Base-by-base conservation (phyloP, 257 asterid genomes). In the Nicotiana attenuata region DNA sequence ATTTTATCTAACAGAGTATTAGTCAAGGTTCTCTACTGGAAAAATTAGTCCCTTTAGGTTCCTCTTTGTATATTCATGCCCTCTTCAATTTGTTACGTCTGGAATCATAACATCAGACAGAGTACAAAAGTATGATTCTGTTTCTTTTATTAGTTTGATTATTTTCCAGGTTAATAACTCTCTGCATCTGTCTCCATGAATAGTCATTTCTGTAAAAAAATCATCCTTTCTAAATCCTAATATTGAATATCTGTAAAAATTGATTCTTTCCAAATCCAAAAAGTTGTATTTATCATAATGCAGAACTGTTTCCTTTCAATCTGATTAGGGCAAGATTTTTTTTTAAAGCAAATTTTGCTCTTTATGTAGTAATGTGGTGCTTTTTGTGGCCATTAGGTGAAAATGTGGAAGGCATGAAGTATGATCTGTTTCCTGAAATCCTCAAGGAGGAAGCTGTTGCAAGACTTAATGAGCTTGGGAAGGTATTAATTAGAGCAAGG, bases 381-480 rank as follows among this genome's bases (percentile, higher is more conserved):
- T 75, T 26, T 15, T 24, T 15, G 45, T 50, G 64, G 8, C 3
- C 10, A 50, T 50, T 75, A 76, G 89, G 86, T 86, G 87, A 86
- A 84, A 86, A 66, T 82, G 60, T 84, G 80, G 89, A 91, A 76
- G 85, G 75, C 31, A 28, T 81, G n/a, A 76, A 80, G 29, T 52
- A 79, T 65, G 77, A 79, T 85, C 81, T 83, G 87, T 91, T 89
- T 84, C 84, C 91, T 10, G 88, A 91, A 64, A 86, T 92, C 81
- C 90, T 96, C 10, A 92, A 86, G 90, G 92, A 91, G 50, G 97
- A 96, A 89, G 96, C 97, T 14, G 90, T 94, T 86, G 86, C 90
- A 45, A 92, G 99, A 88, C 97, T 94, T 55, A 33, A 71, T 65
- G 93, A 92, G 84, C 99, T 96, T 60, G 96, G 97, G 59, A 94